These are phyloP conservation scores for Rosa multiflora DNA, from an alignment of 306 rosid genomes.

Conservation along the genomic window DNA sequence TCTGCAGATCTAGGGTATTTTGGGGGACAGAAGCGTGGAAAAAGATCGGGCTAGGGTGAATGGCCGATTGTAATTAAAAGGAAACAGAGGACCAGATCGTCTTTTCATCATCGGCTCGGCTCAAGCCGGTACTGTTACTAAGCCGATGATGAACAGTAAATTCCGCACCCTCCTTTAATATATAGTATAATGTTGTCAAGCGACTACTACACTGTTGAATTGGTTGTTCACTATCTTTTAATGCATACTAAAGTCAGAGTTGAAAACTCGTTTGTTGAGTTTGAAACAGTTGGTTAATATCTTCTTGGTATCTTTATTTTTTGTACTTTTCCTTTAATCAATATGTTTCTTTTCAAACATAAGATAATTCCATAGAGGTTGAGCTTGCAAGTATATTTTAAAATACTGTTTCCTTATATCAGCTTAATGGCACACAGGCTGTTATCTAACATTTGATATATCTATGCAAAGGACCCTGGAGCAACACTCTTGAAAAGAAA, in stretches of 20 bases:
- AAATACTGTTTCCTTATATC: neutral
- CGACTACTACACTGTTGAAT: neutral
- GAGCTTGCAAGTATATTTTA: neutral
- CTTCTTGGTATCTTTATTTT: neutral
- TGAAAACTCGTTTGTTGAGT: neutral
- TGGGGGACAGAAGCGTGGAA: no score
- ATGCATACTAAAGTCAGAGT: neutral
- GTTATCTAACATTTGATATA: slow-evolving; percentile 11
- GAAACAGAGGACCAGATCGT: no score
- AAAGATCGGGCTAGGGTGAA: no score
- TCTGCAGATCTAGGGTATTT: no score
- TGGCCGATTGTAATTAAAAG: no score
- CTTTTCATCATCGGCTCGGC: no score
- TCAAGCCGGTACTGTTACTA: no score
- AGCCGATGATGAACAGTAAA: no score
- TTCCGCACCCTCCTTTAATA: no score
- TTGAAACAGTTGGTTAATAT: no score
- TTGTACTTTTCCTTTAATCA: neutral
- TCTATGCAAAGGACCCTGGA: slow-evolving; percentile 55
- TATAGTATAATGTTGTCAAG: neutral
- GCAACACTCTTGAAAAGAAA: no score
- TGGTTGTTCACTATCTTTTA: neutral
- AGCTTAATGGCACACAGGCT: slow-evolving; percentile 14
- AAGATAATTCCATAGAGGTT: neutral
- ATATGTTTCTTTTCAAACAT: neutral